These are phyloP conservation scores for Candida ipomoeae DNA, from an alignment of 805 yeast species.

Conservation along the genomic window DNA sequence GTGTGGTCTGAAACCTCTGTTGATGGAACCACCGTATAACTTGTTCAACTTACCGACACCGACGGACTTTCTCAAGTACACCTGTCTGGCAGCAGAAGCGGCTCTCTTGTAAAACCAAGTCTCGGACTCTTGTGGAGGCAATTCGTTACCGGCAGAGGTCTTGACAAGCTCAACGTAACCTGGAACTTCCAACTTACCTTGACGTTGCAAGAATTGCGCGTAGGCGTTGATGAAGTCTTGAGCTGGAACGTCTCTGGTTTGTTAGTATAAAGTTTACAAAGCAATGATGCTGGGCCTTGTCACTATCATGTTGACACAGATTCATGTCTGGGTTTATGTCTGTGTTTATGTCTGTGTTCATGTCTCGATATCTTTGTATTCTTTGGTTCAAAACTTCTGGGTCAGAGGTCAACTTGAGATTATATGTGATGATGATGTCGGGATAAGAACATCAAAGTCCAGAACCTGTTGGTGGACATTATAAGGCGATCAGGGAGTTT, in stretches of 20 bases:
- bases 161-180: slow-evolving; percentile 99
- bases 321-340: neutral
- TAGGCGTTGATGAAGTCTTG: slow-evolving; percentile 99
- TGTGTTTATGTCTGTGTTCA: no score
- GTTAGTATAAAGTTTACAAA: neutral
- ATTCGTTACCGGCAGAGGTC: slow-evolving; percentile 98
- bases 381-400: neutral
- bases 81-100: slow-evolving; percentile 99
- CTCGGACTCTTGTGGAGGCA: slow-evolving; percentile 99
- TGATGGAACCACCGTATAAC: slow-evolving; percentile 97
- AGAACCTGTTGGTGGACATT: neutral
- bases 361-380: neutral
- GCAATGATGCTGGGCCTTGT: neutral
- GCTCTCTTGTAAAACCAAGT: slow-evolving; percentile 99
- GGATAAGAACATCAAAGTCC: neutral
- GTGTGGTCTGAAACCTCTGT: slow-evolving; percentile 99
- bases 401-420: no score
- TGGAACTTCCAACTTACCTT: slow-evolving; percentile 99
- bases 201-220: slow-evolving; percentile 99
- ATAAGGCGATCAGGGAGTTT: no score
- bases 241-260: slow-evolving; percentile 97
- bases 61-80: slow-evolving; percentile 98
- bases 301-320: no score
- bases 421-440: no score
- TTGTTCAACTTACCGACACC: slow-evolving; percentile 99